Base-by-base conservation (phyloP, 768 basidiomycete species). In the Cantharellus cinnabarinus region DNA sequence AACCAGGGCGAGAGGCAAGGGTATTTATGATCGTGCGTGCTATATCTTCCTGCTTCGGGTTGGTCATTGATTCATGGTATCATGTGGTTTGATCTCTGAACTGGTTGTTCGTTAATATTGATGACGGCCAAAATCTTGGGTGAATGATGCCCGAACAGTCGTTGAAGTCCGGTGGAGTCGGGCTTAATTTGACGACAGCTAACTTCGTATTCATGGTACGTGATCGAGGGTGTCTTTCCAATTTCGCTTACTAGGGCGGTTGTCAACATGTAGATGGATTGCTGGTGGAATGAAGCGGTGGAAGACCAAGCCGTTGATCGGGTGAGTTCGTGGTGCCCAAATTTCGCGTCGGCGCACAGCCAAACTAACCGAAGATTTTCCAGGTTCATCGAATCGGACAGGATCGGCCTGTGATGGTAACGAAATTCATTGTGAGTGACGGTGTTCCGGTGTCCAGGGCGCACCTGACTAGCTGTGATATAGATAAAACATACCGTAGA, bases 151-250 rank as follows among this genome's bases (percentile, higher is more conserved):
- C 7, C 35, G 44, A 10, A 48, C 35, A 54, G 52, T 66, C 66
- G n/a, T 68, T 90, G 68, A 90, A 88, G 68, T 93, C 93, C 3
- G 93, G 91, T 37, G 93, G 93, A 35, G 89, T 91, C 34, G 93
- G 91, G 0, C 67, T 94, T 59, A 91, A 93, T 67, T 70, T 89
- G 58, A 88, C 88, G 35, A 77, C 74, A 7, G 88, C 88, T 4
- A 87, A 89, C 65, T 75, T 89, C 69, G 88, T 89, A 5, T 89
- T 85, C 67, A 85, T 90, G 85, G 86, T 83, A 63, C 61, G 73
- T 65, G 2, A 34, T 29, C 39, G 5, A 42, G 51, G 57, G 20
- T 35, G 56, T 20, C 50, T 57, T 7, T 58, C 7, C 37, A 58
- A 14, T 2, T 35, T 5, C 48, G 15, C 56, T 3, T 40, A 20